Percentiles rank a stretch among this genome's conserved stretches.
These are phyloP conservation scores for Lycium ferocissimum DNA, from an alignment of 257 asterid species.

Conservation along the genomic window DNA sequence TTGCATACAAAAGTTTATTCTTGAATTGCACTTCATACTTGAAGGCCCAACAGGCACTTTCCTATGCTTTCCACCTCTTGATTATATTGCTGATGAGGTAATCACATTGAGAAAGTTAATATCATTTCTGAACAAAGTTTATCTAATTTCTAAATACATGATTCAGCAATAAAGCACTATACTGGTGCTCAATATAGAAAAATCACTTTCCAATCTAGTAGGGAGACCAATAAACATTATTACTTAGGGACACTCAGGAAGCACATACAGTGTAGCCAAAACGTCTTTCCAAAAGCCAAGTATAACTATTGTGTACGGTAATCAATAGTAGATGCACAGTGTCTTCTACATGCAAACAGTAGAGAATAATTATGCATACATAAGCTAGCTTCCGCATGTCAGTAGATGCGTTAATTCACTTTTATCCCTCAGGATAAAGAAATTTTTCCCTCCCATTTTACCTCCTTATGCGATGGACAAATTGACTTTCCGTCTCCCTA, in stretches of 20 bases:
- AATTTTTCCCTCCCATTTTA: not conserved
- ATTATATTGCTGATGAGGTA: conserved; percentile 2
- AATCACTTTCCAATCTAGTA: not conserved
- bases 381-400: conserved; percentile 6
- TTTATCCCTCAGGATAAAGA: not conserved
- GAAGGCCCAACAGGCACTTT: not conserved
- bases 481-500: not conserved
- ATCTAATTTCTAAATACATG: conserved; percentile 12
- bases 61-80: not conserved
- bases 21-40: not conserved
- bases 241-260: not conserved
- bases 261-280: not conserved
- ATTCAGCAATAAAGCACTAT: not conserved
- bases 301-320: not conserved
- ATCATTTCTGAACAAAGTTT: not conserved
- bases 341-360: conserved; percentile 1
- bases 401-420: not conserved
- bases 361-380: not conserved
- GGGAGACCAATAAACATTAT: not conserved
- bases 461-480: not conserved
- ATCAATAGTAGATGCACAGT: not conserved
- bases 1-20: not conserved
- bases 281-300: not conserved
- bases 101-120: not conserved
- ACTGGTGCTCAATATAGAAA: not conserved